Evolutionary conservation across 306 rosid species (phyloP), one percentile per base, ranked within the genome.

Genomic region (Pterocarpus macrocarpus): DNA sequence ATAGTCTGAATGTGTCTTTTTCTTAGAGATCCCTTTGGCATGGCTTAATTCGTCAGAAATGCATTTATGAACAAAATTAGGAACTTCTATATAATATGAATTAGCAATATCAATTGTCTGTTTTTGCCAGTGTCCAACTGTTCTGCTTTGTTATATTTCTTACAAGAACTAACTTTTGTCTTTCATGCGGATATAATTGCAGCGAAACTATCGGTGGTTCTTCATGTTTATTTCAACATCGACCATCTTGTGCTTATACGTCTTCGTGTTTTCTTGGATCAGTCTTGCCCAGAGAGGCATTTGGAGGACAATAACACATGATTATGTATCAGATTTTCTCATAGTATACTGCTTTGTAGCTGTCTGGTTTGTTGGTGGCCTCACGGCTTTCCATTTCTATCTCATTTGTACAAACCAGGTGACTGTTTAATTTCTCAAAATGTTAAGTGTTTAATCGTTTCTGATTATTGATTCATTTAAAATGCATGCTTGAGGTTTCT

Each of bases 361-460:
- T 39, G 88, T 91, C 74, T 93, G 98, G 99, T 95, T 95, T 67
- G 99, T 95, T 69, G 99, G 98, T 58, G 99, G 99, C 87, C 99
- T 95, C 63, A 85, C 97, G 41, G 76, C 88, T 49, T 95, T 95
- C 91, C 99, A 95, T 89, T 89, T 88, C 84, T 92, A 90, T 85
- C 95, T 95, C 77, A 82, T 93, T 35, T 86, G 92, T 76, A 90
- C 93, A 82, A 95, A 93, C 84, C 98, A 95, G 99, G 99, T 93
- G 70, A 83, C 50, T 68, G 35, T 81, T 77, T 82, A 83, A 62
- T 77, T 78, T 64, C 69, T 38, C 74, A 45, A 66, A 66, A 59
- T 81, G 61, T 74, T 34, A 71, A 38, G 33, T 36, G 80, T n/a
- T 10, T 44, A 33, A 15, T 80, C 35, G 5, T 65, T 70, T 79